Evolutionary conservation across 2,329 filamentous ascomycete species (phyloP), one percentile per base, ranked within the genome.

Genomic region (Colletotrichum incanum): DNA sequence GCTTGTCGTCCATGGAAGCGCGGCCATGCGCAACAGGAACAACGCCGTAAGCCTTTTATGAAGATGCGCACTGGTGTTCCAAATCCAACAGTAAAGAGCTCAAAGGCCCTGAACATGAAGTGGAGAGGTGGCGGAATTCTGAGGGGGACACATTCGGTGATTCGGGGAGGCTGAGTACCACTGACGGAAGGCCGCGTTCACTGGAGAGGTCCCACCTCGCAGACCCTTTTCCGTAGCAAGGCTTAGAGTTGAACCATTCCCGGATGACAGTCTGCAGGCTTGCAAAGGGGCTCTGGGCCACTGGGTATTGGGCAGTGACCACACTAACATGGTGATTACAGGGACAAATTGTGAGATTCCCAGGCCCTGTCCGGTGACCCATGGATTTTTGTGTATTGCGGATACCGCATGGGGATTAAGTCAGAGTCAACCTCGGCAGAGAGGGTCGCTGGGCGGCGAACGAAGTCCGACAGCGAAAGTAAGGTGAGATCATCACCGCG

Each of bases 151-250:
- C 34, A 37, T 37, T 37, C 34, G 34, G 34, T 37, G 34, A 37
- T 37, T 37, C 7, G 34, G 34, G n/a, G 23, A 39, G 39, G 54
- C 45, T 37, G 34, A 37, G 34, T 37, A 56, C 55, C 63, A 62
- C 67, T 56, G 63, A 67, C 56, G 55, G 49, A 55, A 71, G 63
- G 16, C 62, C 67, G 67, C 54, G n/a, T 65, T 70, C 62, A 45
- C 55, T 54, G 37, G 62, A 66, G 54, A 54, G 54, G 55, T 37
- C 34, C 34, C 34, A 37, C 8, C 7, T 37, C 11, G 34, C 34
- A 37, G 34, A 37, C 11, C 11, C 34, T 7, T 37, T 37, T 37
- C 34, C 34, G 34, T 11, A 37, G 34, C 34, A 8, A 37, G 34
- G 34, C 34, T 37, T 11, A 11, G 34, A 37, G 34, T 37, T 37